Base-by-base conservation (phyloP, 2,329 filamentous ascomycete genomes). In the Zelopaecilomyces penicillatus region DNA sequence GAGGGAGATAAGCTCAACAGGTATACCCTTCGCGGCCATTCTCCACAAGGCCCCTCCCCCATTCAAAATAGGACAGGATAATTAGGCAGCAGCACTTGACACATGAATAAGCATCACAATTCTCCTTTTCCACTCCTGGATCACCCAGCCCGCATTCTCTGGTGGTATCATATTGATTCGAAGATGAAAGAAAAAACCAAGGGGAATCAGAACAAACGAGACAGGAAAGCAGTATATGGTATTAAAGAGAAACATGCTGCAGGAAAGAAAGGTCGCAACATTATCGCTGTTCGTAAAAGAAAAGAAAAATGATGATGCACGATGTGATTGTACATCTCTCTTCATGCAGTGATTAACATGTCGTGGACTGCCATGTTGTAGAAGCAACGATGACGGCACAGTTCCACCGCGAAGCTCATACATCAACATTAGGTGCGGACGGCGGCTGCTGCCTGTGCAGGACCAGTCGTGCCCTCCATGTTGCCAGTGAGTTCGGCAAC, bases 401-500 rank as follows among this genome's bases (percentile, higher is more conserved):
- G 19, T 19, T 19, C 19, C 19, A 19, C 19, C 19, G 19, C 19
- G 19, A 19, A 19, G 19, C 19, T 19, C 19, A 19, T 19, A 2
- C 3, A 19, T 19, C 19, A 19, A 9, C 6, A 34, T 45, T 52
- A 57, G 52, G 50, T 56, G 36, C 50, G 55, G 36, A 52, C 55
- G 12, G 51, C 30, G 30, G 47, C 39, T 34, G 49, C 38, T 31
- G 53, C 41, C 26, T 59, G 55, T 4, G 34, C 8, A 28, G 74
- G 69, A 5, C 59, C 62, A 35, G 56, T 59, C 31, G 64, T 64
- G 37, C 67, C 71, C 58, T 91, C 85, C 77, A 87, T 87, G 64
- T 86, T 87, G 56, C 85, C 85, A 2, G 93, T 98, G 56, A 98
- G 69, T 64, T 96, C 89, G 42, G 93, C 93, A 47, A 98, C 93